These are phyloP conservation scores for Chlamydomonas asymmetrica DNA, from an alignment of 139 green algal genomes.

Conservation along the genomic window DNA sequence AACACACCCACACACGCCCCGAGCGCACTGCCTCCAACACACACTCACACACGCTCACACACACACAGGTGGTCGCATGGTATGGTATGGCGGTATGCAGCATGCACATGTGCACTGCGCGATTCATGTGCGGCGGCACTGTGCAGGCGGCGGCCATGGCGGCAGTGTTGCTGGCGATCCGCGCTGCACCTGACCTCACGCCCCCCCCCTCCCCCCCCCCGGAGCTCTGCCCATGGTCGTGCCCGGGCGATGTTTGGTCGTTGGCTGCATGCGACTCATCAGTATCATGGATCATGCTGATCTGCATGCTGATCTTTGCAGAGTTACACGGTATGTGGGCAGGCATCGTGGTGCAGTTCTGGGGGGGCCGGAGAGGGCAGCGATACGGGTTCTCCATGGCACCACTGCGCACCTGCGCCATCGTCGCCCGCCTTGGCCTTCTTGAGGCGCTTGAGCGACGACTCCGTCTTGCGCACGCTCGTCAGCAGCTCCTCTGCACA, in stretches of 20 bases:
- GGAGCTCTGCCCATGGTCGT: too few species aligned
- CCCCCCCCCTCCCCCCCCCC: too few species aligned
- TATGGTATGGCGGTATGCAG: too few species aligned
- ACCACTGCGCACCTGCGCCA: slow-evolving; percentile 2
- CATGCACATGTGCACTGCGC: too few species aligned
- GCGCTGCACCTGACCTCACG: too few species aligned
- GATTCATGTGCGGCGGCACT: too few species aligned
- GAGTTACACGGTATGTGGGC: not conserved
- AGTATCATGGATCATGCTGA: not conserved
- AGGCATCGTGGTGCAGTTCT: not conserved
- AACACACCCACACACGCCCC: not conserved
- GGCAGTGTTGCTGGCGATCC: too few species aligned
- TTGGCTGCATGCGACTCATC: not conserved
- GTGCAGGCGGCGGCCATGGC: too few species aligned
- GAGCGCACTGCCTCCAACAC: not conserved
- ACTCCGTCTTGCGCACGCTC: slow-evolving; percentile 88
- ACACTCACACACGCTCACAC: too few species aligned
- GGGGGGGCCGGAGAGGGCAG: not conserved
- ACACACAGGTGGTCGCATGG: too few species aligned
- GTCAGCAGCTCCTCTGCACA: slow-evolving; percentile 82
- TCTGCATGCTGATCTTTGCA: not conserved
- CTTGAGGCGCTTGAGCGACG: slow-evolving; percentile 82
- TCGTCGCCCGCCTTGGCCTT: slow-evolving; percentile 53
- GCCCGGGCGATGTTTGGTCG: not conserved
- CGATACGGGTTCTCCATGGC: not conserved